Evolutionary conservation across 108 stramenopile species (phyloP).

Genomic region (Mayamaea pseudoterrestris): DNA sequence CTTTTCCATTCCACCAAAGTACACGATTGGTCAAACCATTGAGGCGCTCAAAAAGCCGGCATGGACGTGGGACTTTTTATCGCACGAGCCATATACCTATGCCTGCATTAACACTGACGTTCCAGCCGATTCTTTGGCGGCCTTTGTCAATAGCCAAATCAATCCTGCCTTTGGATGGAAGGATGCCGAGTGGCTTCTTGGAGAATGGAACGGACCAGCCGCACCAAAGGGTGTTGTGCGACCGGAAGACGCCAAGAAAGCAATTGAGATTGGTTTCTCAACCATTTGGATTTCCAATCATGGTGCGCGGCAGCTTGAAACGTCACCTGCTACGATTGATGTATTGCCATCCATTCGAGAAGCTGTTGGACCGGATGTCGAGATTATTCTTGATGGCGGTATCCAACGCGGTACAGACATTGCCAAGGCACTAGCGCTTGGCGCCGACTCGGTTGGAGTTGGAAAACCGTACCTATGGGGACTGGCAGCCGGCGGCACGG

Average conservation of each 20-base stretch:
- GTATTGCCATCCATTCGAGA: conserved; percentile 89
- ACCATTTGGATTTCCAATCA: conserved; percentile 98
- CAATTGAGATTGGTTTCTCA: conserved; percentile 88
- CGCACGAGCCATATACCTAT: conserved; percentile 83
- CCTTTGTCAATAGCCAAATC: conserved; percentile 92
- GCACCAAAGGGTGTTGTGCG: conserved; percentile 95
- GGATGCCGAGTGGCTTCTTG: conserved; percentile 94
- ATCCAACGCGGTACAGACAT: conserved; percentile 97
- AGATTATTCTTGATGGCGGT: conserved; percentile 96
- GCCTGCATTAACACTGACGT: conserved; percentile 83
- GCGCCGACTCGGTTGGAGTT: conserved; percentile 90
- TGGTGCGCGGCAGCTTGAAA: conserved; percentile 95
- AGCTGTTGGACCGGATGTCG: conserved; percentile 84
- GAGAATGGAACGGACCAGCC: conserved; percentile 82
- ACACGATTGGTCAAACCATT: conserved; percentile 64
- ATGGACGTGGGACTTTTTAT: conserved; percentile 85
- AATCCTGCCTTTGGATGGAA: conserved; percentile 89
- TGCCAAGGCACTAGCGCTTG: conserved; percentile 90
- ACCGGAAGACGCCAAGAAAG: conserved; percentile 88
- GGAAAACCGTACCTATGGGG: conserved; percentile 96
- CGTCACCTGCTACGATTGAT: conserved; percentile 89
- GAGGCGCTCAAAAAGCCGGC: conserved; percentile 80
- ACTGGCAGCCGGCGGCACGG: conserved; percentile 82
- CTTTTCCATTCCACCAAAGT: conserved; percentile 91
- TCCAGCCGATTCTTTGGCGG: conserved; percentile 85